Conservation (phyloP, 2,329 filamentous ascomycete genomes). For the Diplodia corticola region DNA sequence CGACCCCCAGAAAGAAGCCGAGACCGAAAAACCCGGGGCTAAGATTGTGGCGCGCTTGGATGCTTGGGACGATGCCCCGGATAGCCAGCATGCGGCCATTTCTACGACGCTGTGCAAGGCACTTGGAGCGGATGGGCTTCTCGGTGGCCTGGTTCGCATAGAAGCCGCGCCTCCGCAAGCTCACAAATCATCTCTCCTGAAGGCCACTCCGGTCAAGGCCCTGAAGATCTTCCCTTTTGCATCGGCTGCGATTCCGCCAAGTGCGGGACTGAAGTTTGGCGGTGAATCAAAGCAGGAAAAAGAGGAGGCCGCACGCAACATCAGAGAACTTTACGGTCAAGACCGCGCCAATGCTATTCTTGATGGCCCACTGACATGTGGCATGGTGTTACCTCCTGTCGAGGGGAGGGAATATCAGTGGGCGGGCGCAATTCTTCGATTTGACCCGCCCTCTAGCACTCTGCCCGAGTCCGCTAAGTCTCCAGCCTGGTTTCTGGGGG, state of each 20-base stretch:
- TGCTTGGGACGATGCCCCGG: slow-evolving; percentile 84
- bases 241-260: slow-evolving; percentile 54
- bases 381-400: slow-evolving; percentile 70
- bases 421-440: slow-evolving; percentile 80
- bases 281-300: slow-evolving; percentile 81
- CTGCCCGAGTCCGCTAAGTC: slow-evolving; percentile 50
- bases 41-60: slow-evolving; percentile 75
- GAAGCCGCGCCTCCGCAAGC: slow-evolving; percentile 76
- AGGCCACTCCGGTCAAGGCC: slow-evolving; percentile 53
- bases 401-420: slow-evolving; percentile 61
- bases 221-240: slow-evolving; percentile 83
- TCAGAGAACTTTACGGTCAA: slow-evolving; percentile 69
- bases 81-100: slow-evolving; percentile 75
- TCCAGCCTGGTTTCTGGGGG: slow-evolving; percentile 71
- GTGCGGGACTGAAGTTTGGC: slow-evolving; percentile 76
- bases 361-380: slow-evolving; percentile 84
- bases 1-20: slow-evolving; percentile 69
- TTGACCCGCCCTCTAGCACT: slow-evolving; percentile 61
- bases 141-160: slow-evolving; percentile 84
- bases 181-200: slow-evolving; percentile 53
- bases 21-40: slow-evolving; percentile 58
- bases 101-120: slow-evolving; percentile 75
- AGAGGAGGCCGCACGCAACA: slow-evolving; percentile 71
- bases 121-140: slow-evolving; percentile 69
- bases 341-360: slow-evolving; percentile 61